Evolutionary conservation across 495 filamentous ascomycete genomes (phyloP), one percentile per base, ranked within the genome.

Genomic region (Podospora anserina): DNA sequence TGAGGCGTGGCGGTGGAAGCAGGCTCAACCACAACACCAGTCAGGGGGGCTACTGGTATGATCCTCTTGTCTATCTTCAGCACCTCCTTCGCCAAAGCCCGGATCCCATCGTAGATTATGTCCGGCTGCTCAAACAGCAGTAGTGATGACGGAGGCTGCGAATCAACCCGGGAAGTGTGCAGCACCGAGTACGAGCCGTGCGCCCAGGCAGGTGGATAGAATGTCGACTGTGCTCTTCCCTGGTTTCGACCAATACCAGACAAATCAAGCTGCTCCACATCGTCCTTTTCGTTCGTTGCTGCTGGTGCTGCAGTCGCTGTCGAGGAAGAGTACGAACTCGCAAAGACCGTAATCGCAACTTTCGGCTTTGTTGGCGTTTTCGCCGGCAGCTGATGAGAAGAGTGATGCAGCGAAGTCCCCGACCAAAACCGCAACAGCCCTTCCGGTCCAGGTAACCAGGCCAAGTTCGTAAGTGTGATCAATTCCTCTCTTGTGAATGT

Each of bases 401-500:
- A 70, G 9, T 20, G 65, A 49, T 81, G 76, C 28, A 63, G 69
- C 23, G 73, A 73, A n/a, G 77, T 78, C 58, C 76, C 69, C 11
- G 78, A 75, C 83, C 81, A 83, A 62, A 81, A 85, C 61, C 83
- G 75, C 74, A 83, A 70, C 4, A 75, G 77, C 11, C 75, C 71
- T 68, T 86, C 84, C 26, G 82, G 82, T 5, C 83, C 83, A 2
- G 83, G 83, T 5, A 86, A 64, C 84, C 84, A 86, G 7, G 80
- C 75, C 9, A 85, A 68, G 59, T 81, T 75, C 2, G 82, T 77
- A 44, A 85, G 54, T 27, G 80, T 81, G 59, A 86, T 76, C 23
- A 86, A 69, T 68, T 84, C 78, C 34, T 77, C 74, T 18, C 77
- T 68, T 6, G 74, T 76, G 49, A 84, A 77, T 55, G 70, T 72